Base-by-base conservation (phyloP, 768 basidiomycete genomes). In the Boletus tylopilopsis region DNA sequence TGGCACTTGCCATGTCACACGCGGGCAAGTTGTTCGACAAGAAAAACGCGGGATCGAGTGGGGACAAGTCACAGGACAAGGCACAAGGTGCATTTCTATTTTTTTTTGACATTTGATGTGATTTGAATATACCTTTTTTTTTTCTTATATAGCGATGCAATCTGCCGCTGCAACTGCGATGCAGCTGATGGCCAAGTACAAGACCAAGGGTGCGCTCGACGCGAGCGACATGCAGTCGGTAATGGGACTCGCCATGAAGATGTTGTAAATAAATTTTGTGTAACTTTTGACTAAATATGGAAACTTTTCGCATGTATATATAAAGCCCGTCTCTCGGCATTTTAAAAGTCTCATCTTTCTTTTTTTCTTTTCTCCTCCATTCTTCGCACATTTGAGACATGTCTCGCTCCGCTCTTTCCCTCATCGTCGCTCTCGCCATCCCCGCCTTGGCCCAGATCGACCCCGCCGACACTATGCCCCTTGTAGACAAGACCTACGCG, bases 371-470 rank as follows among this genome's bases (percentile, higher is more conserved):
- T 18, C 35, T 1, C 2, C 25, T 19, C 18, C n/a, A 4, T n/a
- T 24, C 19, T 40, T 33, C 32, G n/a, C n/a, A n/a, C n/a, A n/a
- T 39, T 55, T 56, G 68, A 68, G 66, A 63, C 63, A 78, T 78
- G 77, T 74, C 73, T 59, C 73, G 68, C 61, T 69, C 68, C 74
- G 59, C 71, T 76, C 76, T 72, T 77, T 77, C 71, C 47, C 59
- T 64, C 19, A 49, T 71, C 45, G 40, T 74, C 22, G 57, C 63
- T 12, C 37, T 72, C 42, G 63, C 71, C 41, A 32, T 64, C 33
- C 55, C 67, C 22, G 61, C 25, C n/a, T 66, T 67, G 5, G 67
- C 67, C 9, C 67, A 68, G 48, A 42, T 47, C 13, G 67, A 68
- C 47, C 68, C 75, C 1, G 77, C 70, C 47, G 79, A 80, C 37